Percentiles rank a stretch among this genome's conserved stretches.
Conservation (phyloP, 805 yeast genomes). For the Kodamaea neixiangensis region DNA sequence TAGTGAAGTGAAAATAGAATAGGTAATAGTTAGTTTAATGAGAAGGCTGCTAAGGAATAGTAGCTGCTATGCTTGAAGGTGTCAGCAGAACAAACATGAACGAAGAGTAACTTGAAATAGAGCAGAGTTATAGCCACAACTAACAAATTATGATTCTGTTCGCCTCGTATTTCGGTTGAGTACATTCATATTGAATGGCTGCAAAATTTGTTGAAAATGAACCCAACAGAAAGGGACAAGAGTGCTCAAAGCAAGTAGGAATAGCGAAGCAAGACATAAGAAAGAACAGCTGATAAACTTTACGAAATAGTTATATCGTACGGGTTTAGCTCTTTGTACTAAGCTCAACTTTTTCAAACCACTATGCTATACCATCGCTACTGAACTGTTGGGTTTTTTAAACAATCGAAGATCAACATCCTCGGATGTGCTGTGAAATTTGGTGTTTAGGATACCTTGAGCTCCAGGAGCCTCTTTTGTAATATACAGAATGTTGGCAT, state of each 20-base stretch:
- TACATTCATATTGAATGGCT: background rate
- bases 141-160: too few species aligned
- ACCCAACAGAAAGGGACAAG: background rate
- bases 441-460: too few species aligned
- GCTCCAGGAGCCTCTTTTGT: too few species aligned
- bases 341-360: too few species aligned
- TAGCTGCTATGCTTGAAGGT: too few species aligned
- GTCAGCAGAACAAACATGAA: too few species aligned
- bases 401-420: background rate
- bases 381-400: background rate
- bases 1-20: background rate
- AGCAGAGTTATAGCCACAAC: too few species aligned
- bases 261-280: background rate
- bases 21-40: background rate
- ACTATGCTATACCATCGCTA: too few species aligned
- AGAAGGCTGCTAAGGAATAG: too few species aligned
- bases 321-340: background rate
- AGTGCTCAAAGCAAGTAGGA: background rate
- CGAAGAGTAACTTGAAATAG: too few species aligned
- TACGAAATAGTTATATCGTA: too few species aligned
- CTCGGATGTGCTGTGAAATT: background rate
- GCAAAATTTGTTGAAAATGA: background rate
- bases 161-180: background rate
- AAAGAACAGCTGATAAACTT: background rate
- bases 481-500: too few species aligned